Conservation (phyloP, 2,329 filamentous ascomycete genomes). For the Aureobasidium lini region DNA sequence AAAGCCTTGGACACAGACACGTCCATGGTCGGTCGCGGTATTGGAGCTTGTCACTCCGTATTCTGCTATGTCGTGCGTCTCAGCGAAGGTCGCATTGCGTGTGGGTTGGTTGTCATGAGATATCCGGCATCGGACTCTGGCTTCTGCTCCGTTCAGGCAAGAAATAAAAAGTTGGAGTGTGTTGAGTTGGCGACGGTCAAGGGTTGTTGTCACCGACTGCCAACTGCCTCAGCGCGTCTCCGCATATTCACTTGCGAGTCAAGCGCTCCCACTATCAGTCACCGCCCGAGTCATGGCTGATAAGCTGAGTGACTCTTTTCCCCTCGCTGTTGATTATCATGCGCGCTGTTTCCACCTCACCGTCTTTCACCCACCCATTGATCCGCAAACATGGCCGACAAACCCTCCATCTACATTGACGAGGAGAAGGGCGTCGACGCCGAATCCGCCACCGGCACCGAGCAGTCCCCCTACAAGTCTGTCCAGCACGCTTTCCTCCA, state of each 20-base stretch:
- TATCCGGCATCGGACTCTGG: neutral
- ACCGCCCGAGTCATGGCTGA: neutral
- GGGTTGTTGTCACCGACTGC: neutral
- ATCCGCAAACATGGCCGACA: constrained; percentile 25
- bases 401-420: constrained; percentile 62
- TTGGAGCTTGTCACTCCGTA: too few relatives aligned
- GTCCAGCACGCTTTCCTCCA: constrained; percentile 71
- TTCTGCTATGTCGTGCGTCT: neutral
- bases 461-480: constrained; percentile 72
- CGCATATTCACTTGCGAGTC: neutral
- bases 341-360: neutral
- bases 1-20: constrained; percentile 79
- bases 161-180: neutral
- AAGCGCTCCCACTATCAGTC: neutral
- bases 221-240: neutral
- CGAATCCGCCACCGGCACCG: constrained; percentile 36
- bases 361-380: neutral
- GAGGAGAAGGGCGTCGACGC: constrained; percentile 65
- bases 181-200: neutral
- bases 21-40: constrained; percentile 56
- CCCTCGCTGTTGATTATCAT: neutral
- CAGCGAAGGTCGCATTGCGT: neutral
- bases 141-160: neutral
- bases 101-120: neutral
- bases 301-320: constrained; percentile 6